Base-by-base conservation (phyloP, 306 rosid genomes). In the Inga laurina region DNA sequence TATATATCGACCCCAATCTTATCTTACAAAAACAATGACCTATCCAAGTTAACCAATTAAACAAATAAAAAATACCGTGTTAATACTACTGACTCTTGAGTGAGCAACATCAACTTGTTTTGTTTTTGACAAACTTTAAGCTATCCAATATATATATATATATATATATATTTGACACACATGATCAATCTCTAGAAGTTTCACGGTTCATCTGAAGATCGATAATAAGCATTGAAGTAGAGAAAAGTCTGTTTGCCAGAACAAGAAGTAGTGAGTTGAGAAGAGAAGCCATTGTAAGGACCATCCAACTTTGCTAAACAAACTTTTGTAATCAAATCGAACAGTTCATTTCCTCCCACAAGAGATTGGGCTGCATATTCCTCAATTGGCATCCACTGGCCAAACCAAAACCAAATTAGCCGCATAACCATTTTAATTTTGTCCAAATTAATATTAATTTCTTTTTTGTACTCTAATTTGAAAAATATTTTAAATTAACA, bases 311-410 rank as follows among this genome's bases (percentile, higher is more conserved):
- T 95, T 4, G 94, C 88, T 81, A 89, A 30, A 52, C 93, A 86
- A 54, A 93, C 73, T 82, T 93, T 84, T 5, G 93, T 79, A 14
- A 95, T 49, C 68, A 85, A 86, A 59, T 88, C 51, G 84, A 92
- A 93, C 21, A 72, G 43, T 66, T 92, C 86, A 56, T 87, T 78
- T 14, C 80, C 49, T 81, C 62, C 49, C 13, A 90, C 81, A 75
- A 92, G 92, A n/a, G 97, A 88, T 68, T 95, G 98, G 27, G 90
- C 92, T 59, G 77, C 87, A 77, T 93, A 95, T 8, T 95, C 98
- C 61, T 85, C 88, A 79, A 90, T 51, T 13, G 90, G 84, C 97
- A 95, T 95, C 98, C 98, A 93, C 97, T 95, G 7, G 34, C 0
- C 43, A 32, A 66, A 11, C 9, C 2, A 57, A 59, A 62, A n/a